Conservation (phyloP, 345 rosid genomes). For the Eucalyptus pauciflora region DNA sequence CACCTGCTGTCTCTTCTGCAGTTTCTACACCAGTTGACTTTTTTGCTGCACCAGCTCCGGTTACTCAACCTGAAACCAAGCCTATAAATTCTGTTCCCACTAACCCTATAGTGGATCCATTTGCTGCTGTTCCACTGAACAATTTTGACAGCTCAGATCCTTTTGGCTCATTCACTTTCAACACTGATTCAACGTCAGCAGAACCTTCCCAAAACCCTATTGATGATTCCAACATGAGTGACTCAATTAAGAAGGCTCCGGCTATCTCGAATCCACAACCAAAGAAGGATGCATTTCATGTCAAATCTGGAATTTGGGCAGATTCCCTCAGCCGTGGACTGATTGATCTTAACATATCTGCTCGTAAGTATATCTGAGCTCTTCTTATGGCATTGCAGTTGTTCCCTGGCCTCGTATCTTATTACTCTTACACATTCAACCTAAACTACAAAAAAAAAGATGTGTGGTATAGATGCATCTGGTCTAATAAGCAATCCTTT, state of each 20-base stretch:
- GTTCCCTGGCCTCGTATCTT: not conserved
- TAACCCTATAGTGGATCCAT: slow-evolving; percentile 56
- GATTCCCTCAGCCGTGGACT: slow-evolving; percentile 95
- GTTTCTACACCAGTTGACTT: slow-evolving; percentile 50
- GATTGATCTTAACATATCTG: slow-evolving; percentile 95
- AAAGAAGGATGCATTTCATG: slow-evolving; percentile 61
- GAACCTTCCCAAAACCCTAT: slow-evolving; percentile 27
- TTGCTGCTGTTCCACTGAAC: slow-evolving; percentile 71
- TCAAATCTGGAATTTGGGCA: slow-evolving; percentile 97
- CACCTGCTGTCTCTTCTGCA: slow-evolving; percentile 27
- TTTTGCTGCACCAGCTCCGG: slow-evolving; percentile 43
- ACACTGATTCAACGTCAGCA: slow-evolving; percentile 30
- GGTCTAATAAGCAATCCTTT: not conserved
- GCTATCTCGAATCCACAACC: slow-evolving; percentile 25
- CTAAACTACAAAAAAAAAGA: not conserved
- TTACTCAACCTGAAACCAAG: slow-evolving; percentile 39
- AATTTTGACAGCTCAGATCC: slow-evolving; percentile 80
- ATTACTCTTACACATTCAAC: not conserved
- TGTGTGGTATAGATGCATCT: not conserved
- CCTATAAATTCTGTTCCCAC: slow-evolving; percentile 19
- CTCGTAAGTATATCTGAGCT: slow-evolving; percentile 50
- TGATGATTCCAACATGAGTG: slow-evolving; percentile 20
- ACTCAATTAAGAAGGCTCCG: slow-evolving; percentile 23
- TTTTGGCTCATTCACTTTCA: slow-evolving; percentile 68
- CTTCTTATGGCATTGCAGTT: not conserved